Base-by-base conservation (phyloP, 1,139 yeast genomes). In the Komagataea norvegica region DNA sequence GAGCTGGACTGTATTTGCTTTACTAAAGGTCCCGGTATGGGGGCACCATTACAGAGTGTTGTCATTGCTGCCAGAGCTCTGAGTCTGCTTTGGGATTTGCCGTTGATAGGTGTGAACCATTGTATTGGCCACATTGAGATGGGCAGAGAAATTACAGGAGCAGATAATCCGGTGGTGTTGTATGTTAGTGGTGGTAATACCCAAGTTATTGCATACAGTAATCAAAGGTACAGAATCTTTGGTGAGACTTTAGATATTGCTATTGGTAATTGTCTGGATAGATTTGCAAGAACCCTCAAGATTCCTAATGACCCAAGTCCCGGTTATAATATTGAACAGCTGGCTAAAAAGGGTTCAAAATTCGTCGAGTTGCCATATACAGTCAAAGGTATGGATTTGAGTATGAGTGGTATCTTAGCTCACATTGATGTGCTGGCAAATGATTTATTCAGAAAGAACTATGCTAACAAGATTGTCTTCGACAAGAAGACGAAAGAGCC, bases 21-120 rank as follows among this genome's bases (percentile, higher is more conserved):
- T 59, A 91, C 97, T 2, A 94, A 85, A 60, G 99, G 98, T 5
- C 98, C 98, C 0, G 99, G 99, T 2, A 93, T 91, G 98, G 99
- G 98, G 3, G 97, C 97, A 1, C 99, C 98, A 1, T 65, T 91
- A 41, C 96, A 91, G 52, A 79, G 93, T 46, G 96, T 88, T 27
- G 97, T 84, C 3, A 70, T 91, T 31, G 95, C 95, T 1, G 98
- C 98, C 2, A 69, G 99, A 54, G 80, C 96, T 0, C 64, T 89
- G 33, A 69, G 91, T 15, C 78, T 82, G 48, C 57, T 91, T 53
- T 88, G 95, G 95, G 57, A 74, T 6, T 66, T 84, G 22, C 98
- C 98, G 0, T 60, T 91, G 26, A 82, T 91, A 5, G 98, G 97
- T 0, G 98, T 93, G 1, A 93, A 91, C 54, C 98, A 91, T 60